Evolutionary conservation across 1,284 basidiomycete species (phyloP), one percentile per base, ranked within the genome.

Genomic region (Tilletia horrida): DNA sequence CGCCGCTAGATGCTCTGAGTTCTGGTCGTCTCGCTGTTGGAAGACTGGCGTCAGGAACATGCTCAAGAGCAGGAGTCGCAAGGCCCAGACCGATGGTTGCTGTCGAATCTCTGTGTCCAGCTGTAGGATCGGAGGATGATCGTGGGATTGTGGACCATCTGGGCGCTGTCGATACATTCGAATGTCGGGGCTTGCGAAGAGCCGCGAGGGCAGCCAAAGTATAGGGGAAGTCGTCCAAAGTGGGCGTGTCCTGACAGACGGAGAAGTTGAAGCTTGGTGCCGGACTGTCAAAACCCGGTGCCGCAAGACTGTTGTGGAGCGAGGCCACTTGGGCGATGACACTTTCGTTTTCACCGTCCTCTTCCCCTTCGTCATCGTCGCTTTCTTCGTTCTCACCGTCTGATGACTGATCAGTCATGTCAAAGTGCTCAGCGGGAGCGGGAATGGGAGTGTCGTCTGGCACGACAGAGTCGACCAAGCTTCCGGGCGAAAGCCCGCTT

Each of bases 231-330:
- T 59, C 55, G 27, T 59, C 27, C 29, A 59, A 27, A n/a, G 25
- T 59, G 4, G 55, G 55, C 1, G 55, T 59, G 16, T 40, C 27
- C n/a, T 59, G 55, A 29, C 55, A 59, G 11, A 59, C n/a, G 1
- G 55, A 59, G 16, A 59, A 59, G 29, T 59, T 59, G 55, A 59
- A 59, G 29, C 55, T 59, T n/a, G 23, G 27, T 16, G 55, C 55
- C 4, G 55, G 55, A 40, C 55, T 59, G 29, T 35, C 55, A 29
- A 40, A 40, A 11, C 6, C 35, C 35, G 35, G 35, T 40, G 35
- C 35, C 35, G 35, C 35, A 11, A 40, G 35, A 40, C 35, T 40
- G 35, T 40, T 40, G 35, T 40, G 35, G 11, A 6, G 35, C 35
- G 35, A 40, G 11, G 35, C 11, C 35, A 40, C 35, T 40, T 40